Percentiles rank a stretch among this genome's conserved stretches.
phyloP scores from a whole-genome alignment of 495 filamentous ascomycete species.

The Penicillium silybi region DNA sequence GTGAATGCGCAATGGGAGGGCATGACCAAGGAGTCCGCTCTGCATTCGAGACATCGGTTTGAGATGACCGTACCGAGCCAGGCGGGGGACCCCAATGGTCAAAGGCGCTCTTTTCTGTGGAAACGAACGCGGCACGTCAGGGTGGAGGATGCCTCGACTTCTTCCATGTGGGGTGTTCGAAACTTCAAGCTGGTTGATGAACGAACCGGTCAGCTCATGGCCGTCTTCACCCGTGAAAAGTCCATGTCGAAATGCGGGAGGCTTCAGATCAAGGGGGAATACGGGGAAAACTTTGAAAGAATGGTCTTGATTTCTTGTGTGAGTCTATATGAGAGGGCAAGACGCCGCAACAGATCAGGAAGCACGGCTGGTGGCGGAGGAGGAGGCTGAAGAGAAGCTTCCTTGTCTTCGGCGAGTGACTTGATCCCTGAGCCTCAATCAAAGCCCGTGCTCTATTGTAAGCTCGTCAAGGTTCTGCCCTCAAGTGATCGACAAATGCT shows the following conservation, averaged over 20 bases:
- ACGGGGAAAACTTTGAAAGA: slow-evolving; percentile 22
- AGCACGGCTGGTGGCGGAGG: slow-evolving; percentile 13
- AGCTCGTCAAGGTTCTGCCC: not conserved
- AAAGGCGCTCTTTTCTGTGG: slow-evolving; percentile 18
- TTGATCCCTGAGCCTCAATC: not conserved
- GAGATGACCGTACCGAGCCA: slow-evolving; percentile 12
- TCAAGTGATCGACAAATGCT: not conserved
- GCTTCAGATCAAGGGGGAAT: slow-evolving; percentile 21
- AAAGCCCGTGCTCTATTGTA: not conserved
- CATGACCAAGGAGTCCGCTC: slow-evolving; percentile 9
- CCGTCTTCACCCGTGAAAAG: slow-evolving; percentile 14
- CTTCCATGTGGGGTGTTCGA: slow-evolving; percentile 6
- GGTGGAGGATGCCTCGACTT: slow-evolving; percentile 5
- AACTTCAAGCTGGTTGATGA: slow-evolving; percentile 26
- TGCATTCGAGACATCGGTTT: slow-evolving; percentile 16
- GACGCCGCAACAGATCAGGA: slow-evolving; percentile 9
- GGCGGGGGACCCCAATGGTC: not conserved
- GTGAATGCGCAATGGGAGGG: slow-evolving; percentile 21
- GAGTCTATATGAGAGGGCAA: slow-evolving; percentile 17
- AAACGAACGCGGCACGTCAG: slow-evolving; percentile 21
- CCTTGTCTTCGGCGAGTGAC: not conserved
- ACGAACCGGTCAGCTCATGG: slow-evolving; percentile 10
- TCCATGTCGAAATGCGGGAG: slow-evolving; percentile 14
- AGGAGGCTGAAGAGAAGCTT: not conserved
- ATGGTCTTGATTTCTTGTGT: slow-evolving; percentile 22